A percentile compares a stretch with the other conserved stretches of the same genome.
Evolutionary conservation across 306 rosid species (phyloP).

Genomic region (Mimosa pudica): DNA sequence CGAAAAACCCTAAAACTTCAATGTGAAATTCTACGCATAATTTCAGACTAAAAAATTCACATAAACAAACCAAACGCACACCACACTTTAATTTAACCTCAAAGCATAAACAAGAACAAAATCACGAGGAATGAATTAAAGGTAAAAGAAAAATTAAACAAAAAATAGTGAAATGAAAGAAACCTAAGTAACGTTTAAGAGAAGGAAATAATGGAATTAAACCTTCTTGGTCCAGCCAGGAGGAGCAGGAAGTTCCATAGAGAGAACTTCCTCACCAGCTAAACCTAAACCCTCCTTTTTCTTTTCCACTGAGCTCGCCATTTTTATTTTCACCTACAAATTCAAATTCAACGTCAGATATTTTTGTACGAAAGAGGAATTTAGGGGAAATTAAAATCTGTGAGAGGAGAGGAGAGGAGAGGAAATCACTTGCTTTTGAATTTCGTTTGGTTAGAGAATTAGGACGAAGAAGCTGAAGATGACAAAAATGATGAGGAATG

Average conservation of each 20-base stretch:
- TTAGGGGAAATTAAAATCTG: neutral
- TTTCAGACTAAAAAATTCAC: slow-evolving; percentile 35
- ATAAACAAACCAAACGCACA: slow-evolving; percentile 28
- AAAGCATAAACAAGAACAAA: slow-evolving; percentile 21
- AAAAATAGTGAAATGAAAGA: slow-evolving; percentile 23
- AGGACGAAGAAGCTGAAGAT: neutral
- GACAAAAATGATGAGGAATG: neutral
- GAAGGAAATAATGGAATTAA: slow-evolving; percentile 15
- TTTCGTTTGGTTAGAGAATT: slow-evolving; percentile 27
- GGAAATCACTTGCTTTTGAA: slow-evolving; percentile 28
- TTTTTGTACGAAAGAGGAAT: neutral
- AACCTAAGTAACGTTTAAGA: neutral
- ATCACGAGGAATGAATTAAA: slow-evolving; percentile 26
- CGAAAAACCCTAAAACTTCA: slow-evolving; percentile 35
- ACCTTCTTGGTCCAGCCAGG: slow-evolving; percentile 97
- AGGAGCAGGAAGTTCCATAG: slow-evolving; percentile 94
- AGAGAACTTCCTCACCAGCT: slow-evolving; percentile 66
- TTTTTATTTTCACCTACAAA: slow-evolving; percentile 67
- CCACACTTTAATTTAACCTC: slow-evolving; percentile 26
- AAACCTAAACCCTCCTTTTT: slow-evolving; percentile 25
- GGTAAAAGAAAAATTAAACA: neutral
- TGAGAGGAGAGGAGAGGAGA: neutral
- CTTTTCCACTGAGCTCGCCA: slow-evolving; percentile 83
- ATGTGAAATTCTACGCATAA: slow-evolving; percentile 33
- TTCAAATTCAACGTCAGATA: neutral